Evolutionary conservation across 2,329 filamentous ascomycete genomes (phyloP).

Genomic region (Trichoderma sp.): DNA sequence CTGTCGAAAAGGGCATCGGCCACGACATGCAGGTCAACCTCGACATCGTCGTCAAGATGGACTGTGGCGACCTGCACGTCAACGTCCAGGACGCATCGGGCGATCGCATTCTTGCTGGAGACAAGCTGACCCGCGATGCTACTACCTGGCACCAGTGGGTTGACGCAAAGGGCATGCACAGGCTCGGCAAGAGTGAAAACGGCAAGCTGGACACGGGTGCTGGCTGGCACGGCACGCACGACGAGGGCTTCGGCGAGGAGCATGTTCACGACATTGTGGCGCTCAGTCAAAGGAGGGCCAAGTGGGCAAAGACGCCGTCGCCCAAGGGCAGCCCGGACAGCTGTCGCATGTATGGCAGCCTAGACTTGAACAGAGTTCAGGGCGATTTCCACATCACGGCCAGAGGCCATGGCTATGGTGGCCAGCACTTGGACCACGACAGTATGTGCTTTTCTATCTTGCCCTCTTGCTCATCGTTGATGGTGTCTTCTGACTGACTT

Average conservation of each 20-base stretch:
- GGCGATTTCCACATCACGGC: conserved; percentile 98
- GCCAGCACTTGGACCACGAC: conserved; percentile 73
- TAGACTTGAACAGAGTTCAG: conserved; percentile 95
- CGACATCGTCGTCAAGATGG: conserved; percentile 88
- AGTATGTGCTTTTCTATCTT: conserved; percentile 51
- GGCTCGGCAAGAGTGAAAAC: conserved; percentile 53
- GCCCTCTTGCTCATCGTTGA: neutral
- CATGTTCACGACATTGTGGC: conserved; percentile 90
- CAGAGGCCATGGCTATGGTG: conserved; percentile 87
- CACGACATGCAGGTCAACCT: conserved; percentile 91
- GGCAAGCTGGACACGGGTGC: conserved; percentile 56
- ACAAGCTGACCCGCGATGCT: conserved; percentile 68
- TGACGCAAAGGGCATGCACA: conserved; percentile 63
- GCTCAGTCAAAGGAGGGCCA: conserved; percentile 59
- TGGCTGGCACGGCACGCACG: conserved; percentile 53
- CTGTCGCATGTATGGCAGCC: conserved; percentile 83
- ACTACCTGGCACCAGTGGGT: conserved; percentile 84
- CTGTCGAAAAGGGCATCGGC: conserved; percentile 86
- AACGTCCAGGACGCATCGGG: conserved; percentile 96
- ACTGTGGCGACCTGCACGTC: conserved; percentile 82
- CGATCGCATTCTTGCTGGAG: conserved; percentile 81
- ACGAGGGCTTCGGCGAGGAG: conserved; percentile 71
- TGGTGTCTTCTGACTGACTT: conserved; percentile 23
- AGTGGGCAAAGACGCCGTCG: conserved; percentile 72
- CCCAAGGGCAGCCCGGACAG: conserved; percentile 62